Base-by-base conservation (phyloP, 2,329 filamentous ascomycete genomes). In the Ilyonectria destructans region DNA sequence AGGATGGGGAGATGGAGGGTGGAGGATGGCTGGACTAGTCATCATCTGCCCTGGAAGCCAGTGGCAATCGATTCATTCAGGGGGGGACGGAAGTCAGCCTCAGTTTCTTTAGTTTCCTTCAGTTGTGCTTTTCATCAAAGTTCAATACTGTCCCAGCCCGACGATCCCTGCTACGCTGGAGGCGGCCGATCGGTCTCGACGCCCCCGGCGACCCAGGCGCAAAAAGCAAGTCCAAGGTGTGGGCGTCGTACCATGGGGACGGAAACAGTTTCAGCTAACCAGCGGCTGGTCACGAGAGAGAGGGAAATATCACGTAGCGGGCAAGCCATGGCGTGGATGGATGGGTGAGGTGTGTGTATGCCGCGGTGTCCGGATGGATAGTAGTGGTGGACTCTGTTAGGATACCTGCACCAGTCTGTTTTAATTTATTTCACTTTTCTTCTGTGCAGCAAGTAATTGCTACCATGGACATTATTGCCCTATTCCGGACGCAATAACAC, bases 171-270 rank as follows among this genome's bases (percentile, higher is more conserved):
- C 31, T 12, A 6, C 31, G n/a, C 12, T 13, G 21, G 21, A 26
- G 26, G 4, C 26, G 6, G 48, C 29, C 23, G 23, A 21, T 33
- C 31, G 31, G 31, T 33, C 31, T 33, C 31, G 31, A 33, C 31
- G 31, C 26, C 23, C 17, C 29, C 31, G n/a, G 29, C 37, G 26
- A 37, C 51, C 51, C 51, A 57, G 59, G 46, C 6, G 59, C 19
- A 62, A 61, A 54, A 62, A 60, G 69, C 48, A 66, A 52, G n/a
- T 23, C 29, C 12, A 46, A 48, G 29, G 23, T 35, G 51, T 26
- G 19, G 4, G 19, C 48, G 51, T 54, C 51, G 51, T 54, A 54
- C 51, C 51, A 35, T 54, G 51, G 29, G 29, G 29, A 35, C 37
- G n/a, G n/a, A 54, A 21, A 35, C n/a, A 4, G 51, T 54, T 54